A percentile compares a stretch with the other conserved stretches of the same genome.
Evolutionary conservation across 1,139 yeast species (phyloP).

Genomic region (Pichia norvegensis): DNA sequence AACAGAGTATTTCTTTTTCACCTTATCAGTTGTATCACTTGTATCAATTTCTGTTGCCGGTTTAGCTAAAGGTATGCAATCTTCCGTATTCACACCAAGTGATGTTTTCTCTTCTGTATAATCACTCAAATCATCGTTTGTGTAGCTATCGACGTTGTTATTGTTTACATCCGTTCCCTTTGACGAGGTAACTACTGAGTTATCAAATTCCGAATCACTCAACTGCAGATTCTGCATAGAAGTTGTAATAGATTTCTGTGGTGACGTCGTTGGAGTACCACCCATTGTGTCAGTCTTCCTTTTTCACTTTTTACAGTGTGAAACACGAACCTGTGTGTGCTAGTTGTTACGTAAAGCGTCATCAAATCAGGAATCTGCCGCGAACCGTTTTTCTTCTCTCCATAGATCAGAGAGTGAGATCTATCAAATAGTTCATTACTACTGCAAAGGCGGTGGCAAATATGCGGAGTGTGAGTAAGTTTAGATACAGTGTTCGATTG

Average conservation of each 20-base stretch:
- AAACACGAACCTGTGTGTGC: neutral
- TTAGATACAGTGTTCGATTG: neutral
- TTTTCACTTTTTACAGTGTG: no score
- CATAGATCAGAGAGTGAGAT: no score
- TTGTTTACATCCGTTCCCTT: neutral
- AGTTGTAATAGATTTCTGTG: neutral
- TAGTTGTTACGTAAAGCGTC: no score
- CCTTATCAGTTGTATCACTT: neutral
- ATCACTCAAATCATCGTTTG: neutral
- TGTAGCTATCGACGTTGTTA: neutral
- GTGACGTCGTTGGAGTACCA: neutral
- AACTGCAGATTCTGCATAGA: neutral
- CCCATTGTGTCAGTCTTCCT: neutral
- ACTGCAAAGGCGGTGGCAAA: no score
- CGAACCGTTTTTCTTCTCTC: no score
- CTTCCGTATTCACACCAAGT: slow-evolving; percentile 20
- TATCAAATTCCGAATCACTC: neutral
- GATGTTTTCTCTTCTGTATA: neutral
- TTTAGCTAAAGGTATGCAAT: slow-evolving; percentile 9
- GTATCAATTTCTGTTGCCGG: neutral
- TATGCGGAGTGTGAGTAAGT: neutral
- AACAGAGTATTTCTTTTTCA: slow-evolving; percentile 18
- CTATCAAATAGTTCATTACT: no score
- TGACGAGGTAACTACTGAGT: neutral
- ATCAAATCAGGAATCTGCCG: no score